Conservation (phyloP, 2,329 filamentous ascomycete genomes). For the Hypoxylon sp. region DNA sequence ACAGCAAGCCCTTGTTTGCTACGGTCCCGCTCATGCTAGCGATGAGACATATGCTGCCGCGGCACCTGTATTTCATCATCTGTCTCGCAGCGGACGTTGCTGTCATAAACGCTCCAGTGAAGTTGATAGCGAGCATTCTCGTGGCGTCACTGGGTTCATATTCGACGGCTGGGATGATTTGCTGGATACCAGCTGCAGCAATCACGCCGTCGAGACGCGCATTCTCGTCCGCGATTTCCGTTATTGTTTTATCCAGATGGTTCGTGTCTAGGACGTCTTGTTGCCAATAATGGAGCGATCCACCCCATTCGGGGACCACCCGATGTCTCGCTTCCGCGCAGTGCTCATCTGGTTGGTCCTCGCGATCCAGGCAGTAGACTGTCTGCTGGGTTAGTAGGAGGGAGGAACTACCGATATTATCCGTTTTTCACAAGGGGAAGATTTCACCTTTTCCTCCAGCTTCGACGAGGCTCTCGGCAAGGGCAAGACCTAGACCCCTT, state of each 20-base stretch:
- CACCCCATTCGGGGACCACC: slow-evolving; percentile 71
- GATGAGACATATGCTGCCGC: slow-evolving; percentile 70
- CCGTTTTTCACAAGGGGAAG: neutral
- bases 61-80: slow-evolving; percentile 66
- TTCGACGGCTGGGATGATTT: slow-evolving; percentile 76
- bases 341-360: slow-evolving; percentile 65
- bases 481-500: slow-evolving; percentile 78
- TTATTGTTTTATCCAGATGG: slow-evolving; percentile 69
- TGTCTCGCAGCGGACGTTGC: slow-evolving; percentile 79
- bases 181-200: slow-evolving; percentile 77
- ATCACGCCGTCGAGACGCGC: slow-evolving; percentile 76
- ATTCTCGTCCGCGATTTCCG: slow-evolving; percentile 72
- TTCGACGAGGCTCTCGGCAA: slow-evolving; percentile 80
- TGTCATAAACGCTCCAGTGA: slow-evolving; percentile 78
- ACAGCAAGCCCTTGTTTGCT: slow-evolving; percentile 72
- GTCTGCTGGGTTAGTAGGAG: slow-evolving; percentile 16
- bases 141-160: slow-evolving; percentile 71
- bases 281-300: slow-evolving; percentile 75
- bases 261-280: slow-evolving; percentile 76
- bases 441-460: slow-evolving; percentile 75
- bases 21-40: slow-evolving; percentile 70
- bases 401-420: neutral
- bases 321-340: slow-evolving; percentile 73
- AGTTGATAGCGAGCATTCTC: slow-evolving; percentile 78
- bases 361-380: slow-evolving; percentile 72